phyloP scores from a whole-genome alignment of 2,329 filamentous ascomycete species.

The Simplicillium aogashimaense region DNA sequence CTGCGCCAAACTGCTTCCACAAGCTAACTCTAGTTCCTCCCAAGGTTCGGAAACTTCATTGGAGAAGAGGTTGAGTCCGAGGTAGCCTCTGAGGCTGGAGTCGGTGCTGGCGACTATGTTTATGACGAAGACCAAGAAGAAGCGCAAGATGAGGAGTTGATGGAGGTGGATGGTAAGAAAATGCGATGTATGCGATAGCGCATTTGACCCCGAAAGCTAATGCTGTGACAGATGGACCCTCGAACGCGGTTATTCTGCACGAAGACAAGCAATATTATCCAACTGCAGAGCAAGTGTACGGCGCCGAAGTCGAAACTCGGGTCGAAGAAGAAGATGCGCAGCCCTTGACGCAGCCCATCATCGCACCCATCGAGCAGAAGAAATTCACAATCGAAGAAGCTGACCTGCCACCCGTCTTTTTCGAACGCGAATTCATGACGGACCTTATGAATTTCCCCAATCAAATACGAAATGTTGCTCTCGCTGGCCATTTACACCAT shows the following conservation, averaged over 20 bases:
- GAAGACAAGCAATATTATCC: conserved; percentile 99
- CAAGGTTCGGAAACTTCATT: conserved; percentile 94
- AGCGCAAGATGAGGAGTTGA: conserved; percentile 61
- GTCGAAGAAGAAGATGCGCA: conserved; percentile 97
- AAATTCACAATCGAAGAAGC: conserved; percentile 92
- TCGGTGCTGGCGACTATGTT: conserved; percentile 65
- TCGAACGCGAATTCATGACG: conserved; percentile 84
- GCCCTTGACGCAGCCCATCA: conserved; percentile 82
- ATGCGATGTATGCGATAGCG: neutral
- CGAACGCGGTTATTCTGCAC: conserved; percentile 94
- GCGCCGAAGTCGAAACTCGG: conserved; percentile 84
- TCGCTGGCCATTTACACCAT: conserved; percentile 90
- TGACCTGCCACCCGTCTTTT: conserved; percentile 80
- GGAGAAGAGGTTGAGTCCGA: conserved; percentile 82
- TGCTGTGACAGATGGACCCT: conserved; percentile 56
- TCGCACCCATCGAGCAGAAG: conserved; percentile 86
- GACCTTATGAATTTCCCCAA: conserved; percentile 95
- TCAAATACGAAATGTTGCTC: conserved; percentile 83
- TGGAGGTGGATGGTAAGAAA: conserved; percentile 75
- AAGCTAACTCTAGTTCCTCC: conserved; percentile 2
- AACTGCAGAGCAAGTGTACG: conserved; percentile 93
- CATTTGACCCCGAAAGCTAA: conserved; percentile 12
- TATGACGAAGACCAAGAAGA: conserved; percentile 69
- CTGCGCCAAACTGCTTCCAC: neutral
- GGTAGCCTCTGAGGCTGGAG: conserved; percentile 70